Percentiles rank a stretch among this genome's conserved stretches.
Evolutionary conservation across 2,329 filamentous ascomycete genomes (phyloP).

Genomic region (Pseudocercospora crystallina): DNA sequence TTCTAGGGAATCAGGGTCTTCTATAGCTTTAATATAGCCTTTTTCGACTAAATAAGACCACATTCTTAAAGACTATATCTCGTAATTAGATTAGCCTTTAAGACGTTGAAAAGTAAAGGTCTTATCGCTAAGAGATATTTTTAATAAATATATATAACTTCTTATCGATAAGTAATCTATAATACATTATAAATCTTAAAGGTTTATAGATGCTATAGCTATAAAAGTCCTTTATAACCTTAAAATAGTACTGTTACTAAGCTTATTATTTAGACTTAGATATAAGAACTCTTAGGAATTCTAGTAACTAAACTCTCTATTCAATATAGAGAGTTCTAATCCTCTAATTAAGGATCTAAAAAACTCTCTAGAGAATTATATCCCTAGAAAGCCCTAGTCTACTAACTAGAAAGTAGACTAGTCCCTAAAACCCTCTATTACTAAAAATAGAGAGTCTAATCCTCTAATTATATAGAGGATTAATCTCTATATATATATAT

Average conservation of each 20-base stretch:
- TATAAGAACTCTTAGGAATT: neutral
- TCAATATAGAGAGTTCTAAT: neutral
- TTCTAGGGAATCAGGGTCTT: neutral
- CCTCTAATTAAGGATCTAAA: neutral
- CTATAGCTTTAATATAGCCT: neutral
- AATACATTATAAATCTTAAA: no score
- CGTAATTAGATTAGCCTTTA: neutral
- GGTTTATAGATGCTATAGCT: no score
- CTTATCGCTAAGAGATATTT: neutral
- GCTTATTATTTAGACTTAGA: no score
- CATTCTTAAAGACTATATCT: neutral
- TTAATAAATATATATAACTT: neutral
- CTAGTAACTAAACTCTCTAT: neutral
- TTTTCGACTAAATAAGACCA: constrained; percentile 3
- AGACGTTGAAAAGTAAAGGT: neutral
- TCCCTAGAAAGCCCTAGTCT: neutral
- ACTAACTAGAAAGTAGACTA: constrained; percentile 6
- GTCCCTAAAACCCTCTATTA: constrained; percentile 4
- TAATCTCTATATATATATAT: no score
- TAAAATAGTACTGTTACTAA: no score
- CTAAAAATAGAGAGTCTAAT: constrained; percentile 3
- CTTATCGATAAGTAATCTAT: neutral
- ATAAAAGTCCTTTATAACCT: no score
- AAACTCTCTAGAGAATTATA: neutral
- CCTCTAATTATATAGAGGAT: constrained; percentile 9